Evolutionary conservation across 805 yeast genomes (phyloP).

Genomic region (Saccharomycopsis capsularis): DNA sequence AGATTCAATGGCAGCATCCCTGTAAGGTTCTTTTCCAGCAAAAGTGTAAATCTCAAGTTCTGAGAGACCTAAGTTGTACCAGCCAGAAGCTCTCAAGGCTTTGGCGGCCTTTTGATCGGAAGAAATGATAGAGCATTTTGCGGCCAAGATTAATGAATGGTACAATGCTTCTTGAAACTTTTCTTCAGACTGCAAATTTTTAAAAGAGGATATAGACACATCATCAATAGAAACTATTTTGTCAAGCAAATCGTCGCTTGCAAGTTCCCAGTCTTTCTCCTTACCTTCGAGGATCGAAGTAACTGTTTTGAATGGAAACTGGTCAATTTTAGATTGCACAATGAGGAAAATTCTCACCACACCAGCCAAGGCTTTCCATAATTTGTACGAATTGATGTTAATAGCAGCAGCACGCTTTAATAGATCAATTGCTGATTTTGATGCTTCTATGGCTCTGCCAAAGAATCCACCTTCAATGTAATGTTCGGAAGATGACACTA

Average conservation of each 20-base stretch:
- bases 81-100: slow-evolving; percentile 45
- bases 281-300: slow-evolving; percentile 24
- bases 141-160: slow-evolving; percentile 37
- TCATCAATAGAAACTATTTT: slow-evolving; percentile 21
- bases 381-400: slow-evolving; percentile 37
- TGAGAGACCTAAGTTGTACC: slow-evolving; percentile 68
- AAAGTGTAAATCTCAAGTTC: slow-evolving; percentile 41
- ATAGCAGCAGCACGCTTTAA: slow-evolving; percentile 33
- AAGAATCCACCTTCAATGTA: slow-evolving; percentile 55
- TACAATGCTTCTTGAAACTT: slow-evolving; percentile 1
- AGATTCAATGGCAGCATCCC: slow-evolving; percentile 47
- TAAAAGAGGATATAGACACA: background rate
- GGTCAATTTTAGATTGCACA: slow-evolving; percentile 46
- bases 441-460: slow-evolving; percentile 41
- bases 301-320: slow-evolving; percentile 43
- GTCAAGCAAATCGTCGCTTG: slow-evolving; percentile 22
- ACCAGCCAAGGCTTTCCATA: slow-evolving; percentile 65
- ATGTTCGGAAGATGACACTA: slow-evolving; percentile 46
- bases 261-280: background rate
- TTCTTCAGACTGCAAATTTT: background rate
- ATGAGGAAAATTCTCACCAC: slow-evolving; percentile 45
- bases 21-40: slow-evolving; percentile 25
- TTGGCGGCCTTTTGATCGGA: slow-evolving; percentile 33
- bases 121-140: slow-evolving; percentile 37
- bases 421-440: slow-evolving; percentile 36